phyloP scores from a whole-genome alignment of 106 monocot species.

The Hemerocallis citrina region DNA sequence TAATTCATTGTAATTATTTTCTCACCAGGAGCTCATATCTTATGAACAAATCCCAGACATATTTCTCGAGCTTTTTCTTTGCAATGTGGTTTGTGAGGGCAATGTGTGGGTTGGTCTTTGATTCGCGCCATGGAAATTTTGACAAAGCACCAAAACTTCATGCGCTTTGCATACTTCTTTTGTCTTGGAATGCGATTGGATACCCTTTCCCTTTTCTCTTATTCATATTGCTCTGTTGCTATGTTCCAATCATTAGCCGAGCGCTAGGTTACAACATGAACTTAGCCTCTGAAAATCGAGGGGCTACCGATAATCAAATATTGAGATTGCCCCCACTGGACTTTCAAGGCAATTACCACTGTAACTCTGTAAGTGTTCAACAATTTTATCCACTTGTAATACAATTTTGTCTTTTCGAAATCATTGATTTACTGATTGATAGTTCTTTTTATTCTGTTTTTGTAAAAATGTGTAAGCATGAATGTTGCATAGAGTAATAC shows the following conservation, averaged over 20 bases:
- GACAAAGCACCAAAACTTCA: slow-evolving; percentile 38
- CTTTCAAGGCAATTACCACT: slow-evolving; percentile 25
- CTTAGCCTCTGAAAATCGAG: slow-evolving; percentile 36
- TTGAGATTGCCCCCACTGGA: slow-evolving; percentile 45
- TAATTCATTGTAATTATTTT: no score
- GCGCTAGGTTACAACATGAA: slow-evolving; percentile 72
- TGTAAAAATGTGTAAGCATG: slow-evolving; percentile 38
- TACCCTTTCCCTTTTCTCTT: slow-evolving; percentile 86
- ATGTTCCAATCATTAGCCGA: slow-evolving; percentile 42
- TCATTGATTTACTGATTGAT: background rate
- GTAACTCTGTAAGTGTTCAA: slow-evolving; percentile 28
- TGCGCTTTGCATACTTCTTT: slow-evolving; percentile 43
- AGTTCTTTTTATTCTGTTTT: no score
- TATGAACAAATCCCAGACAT: slow-evolving; percentile 44
- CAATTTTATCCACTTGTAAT: no score
- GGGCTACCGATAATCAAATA: slow-evolving; percentile 68
- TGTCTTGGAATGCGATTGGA: slow-evolving; percentile 61
- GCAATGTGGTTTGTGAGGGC: slow-evolving; percentile 89
- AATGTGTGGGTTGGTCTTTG: slow-evolving; percentile 83
- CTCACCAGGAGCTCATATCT: slow-evolving; percentile 21
- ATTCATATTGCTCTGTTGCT: slow-evolving; percentile 70
- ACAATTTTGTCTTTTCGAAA: no score
- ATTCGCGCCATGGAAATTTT: slow-evolving; percentile 36
- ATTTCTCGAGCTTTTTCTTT: slow-evolving; percentile 64
- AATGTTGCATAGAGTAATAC: slow-evolving; percentile 85